phyloP scores from a whole-genome alignment of 1,284 basidiomycete genomes.

The Ceratobasidium papillatum region DNA sequence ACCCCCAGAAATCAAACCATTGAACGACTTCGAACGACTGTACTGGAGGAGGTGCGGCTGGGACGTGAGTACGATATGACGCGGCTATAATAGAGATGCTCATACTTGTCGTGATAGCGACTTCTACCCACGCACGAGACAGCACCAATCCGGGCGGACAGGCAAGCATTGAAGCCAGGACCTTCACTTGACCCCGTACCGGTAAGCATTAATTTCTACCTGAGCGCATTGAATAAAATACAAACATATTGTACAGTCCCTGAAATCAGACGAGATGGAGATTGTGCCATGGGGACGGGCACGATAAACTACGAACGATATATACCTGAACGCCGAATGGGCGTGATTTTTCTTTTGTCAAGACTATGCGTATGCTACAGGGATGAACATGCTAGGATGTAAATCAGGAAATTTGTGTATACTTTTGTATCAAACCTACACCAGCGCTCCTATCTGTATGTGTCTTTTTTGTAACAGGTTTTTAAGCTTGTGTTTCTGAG shows the following conservation, averaged over 20 bases:
- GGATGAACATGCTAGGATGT: too few species aligned
- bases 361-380: too few species aligned
- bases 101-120: neutral
- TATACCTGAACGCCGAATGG: too few species aligned
- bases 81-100: neutral
- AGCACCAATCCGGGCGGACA: neutral
- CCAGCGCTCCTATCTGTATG: too few species aligned
- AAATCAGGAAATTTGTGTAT: too few species aligned
- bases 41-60: constrained; percentile 6
- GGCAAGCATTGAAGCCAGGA: neutral
- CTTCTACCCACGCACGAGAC: neutral
- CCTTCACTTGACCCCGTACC: constrained; percentile 3
- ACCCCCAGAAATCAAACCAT: neutral
- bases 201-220: neutral
- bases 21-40: neutral
- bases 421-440: too few species aligned
- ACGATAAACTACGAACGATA: neutral
- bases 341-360: too few species aligned
- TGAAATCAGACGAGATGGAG: neutral
- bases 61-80: neutral
- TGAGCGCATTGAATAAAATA: neutral
- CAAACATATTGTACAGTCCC: neutral
- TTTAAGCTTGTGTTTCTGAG: too few species aligned
- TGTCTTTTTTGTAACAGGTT: too few species aligned
- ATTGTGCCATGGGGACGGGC: neutral